Evolutionary conservation across 1,284 basidiomycete species (phyloP).

Genomic region (Exobasidium rhododendri): DNA sequence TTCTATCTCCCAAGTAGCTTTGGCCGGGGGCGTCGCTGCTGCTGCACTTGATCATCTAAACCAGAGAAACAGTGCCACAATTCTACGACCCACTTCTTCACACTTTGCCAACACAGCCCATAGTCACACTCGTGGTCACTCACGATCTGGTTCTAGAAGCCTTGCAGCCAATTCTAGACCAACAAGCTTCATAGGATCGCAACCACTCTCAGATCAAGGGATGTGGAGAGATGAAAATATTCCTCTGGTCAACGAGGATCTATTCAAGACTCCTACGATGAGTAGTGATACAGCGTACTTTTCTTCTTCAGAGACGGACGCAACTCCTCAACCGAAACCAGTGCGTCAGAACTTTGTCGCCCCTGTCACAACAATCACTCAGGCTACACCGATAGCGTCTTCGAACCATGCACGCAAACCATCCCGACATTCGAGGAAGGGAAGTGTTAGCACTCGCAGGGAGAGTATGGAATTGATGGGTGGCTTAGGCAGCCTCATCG

Average conservation of each 20-base stretch:
- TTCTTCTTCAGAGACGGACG: not conserved
- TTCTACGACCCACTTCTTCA: not conserved
- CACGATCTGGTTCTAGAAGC: slow-evolving; percentile 9
- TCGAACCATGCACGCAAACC: slow-evolving; percentile 24
- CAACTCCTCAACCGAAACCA: not conserved
- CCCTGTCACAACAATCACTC: not conserved
- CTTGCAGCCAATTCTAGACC: slow-evolving; percentile 10
- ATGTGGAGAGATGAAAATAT: slow-evolving; percentile 1
- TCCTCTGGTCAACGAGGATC: not conserved
- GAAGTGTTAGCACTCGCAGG: slow-evolving; percentile 39
- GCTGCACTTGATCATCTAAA: not conserved
- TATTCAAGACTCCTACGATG: slow-evolving; percentile 10
- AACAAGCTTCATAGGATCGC: not conserved
- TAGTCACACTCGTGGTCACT: slow-evolving; percentile 8
- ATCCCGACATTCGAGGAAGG: slow-evolving; percentile 38
- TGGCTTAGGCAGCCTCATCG: slow-evolving; percentile 25
- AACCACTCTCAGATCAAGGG: not conserved
- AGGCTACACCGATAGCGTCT: slow-evolving; percentile 9
- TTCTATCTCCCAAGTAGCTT: slow-evolving; percentile 27
- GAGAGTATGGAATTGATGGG: slow-evolving; percentile 52
- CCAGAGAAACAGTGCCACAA: not conserved
- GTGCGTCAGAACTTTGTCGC: not conserved
- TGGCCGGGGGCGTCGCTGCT: slow-evolving; percentile 8
- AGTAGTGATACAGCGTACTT: slow-evolving; percentile 4
- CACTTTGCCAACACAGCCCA: slow-evolving; percentile 10